A percentile compares a stretch with the other conserved stretches of the same genome.
phyloP scores from a whole-genome alignment of 495 filamentous ascomycete species.

The Coniosporium apollinis region DNA sequence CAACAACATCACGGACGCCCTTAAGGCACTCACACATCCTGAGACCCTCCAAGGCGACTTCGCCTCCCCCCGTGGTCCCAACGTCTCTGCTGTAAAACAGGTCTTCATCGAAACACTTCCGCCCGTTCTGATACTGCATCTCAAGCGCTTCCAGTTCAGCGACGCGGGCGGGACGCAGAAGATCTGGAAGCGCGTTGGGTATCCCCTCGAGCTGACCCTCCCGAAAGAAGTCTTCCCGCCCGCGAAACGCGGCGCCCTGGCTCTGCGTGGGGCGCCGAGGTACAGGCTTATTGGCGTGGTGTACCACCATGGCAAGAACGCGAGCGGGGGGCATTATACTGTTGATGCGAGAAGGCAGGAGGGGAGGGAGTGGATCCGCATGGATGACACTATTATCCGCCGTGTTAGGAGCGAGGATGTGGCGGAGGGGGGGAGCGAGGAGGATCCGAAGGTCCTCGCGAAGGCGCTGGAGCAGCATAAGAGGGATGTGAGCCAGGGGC shows the following conservation, averaged over 20 bases:
- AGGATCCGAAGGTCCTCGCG: constrained; percentile 53
- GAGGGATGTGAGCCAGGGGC: constrained; percentile 29
- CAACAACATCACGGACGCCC: constrained; percentile 78
- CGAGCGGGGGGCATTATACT: constrained; percentile 89
- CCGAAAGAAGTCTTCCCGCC: constrained; percentile 81
- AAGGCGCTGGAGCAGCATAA: constrained; percentile 49
- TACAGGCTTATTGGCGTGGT: constrained; percentile 85
- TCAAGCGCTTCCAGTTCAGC: constrained; percentile 96
- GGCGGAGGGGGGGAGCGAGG: constrained; percentile 67
- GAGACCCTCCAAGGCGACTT: constrained; percentile 82
- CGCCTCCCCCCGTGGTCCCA: constrained; percentile 60
- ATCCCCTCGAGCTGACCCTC: constrained; percentile 86
- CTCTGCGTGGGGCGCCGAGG: constrained; percentile 48
- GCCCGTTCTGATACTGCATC: constrained; percentile 80
- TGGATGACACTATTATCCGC: constrained; percentile 84
- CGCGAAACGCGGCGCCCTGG: constrained; percentile 45
- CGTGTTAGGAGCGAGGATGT: constrained; percentile 81
- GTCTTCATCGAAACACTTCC: constrained; percentile 87
- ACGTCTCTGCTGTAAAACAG: constrained; percentile 72
- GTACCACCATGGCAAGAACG: constrained; percentile 94
- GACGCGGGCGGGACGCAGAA: constrained; percentile 82
- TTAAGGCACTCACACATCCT: constrained; percentile 65
- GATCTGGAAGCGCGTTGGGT: constrained; percentile 96
- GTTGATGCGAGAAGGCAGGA: constrained; percentile 92
- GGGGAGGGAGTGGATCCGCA: constrained; percentile 80